Base-by-base conservation (phyloP, 805 yeast species). In the Saccharomycopsis vini region DNA sequence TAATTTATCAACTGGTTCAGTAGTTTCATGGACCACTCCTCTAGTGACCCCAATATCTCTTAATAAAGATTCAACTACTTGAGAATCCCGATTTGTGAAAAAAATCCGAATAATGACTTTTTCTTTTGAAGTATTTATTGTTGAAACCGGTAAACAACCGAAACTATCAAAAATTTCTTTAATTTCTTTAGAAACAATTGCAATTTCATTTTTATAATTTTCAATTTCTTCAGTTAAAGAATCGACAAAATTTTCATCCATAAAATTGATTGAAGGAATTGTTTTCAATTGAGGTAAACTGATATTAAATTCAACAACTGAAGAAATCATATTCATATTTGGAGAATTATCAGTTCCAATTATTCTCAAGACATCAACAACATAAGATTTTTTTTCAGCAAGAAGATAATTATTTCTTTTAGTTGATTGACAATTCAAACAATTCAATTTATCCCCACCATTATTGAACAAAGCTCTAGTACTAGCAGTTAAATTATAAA, bases 61-160 rank as follows among this genome's bases (percentile, higher is more conserved):
- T 12, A 26, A 26, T 7, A 26, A 12, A 7, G 7, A 12, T 12
- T 26, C 29, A 7, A 26, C 29, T 12, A 12, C 12, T 4, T 59
- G 63, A 5, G 69, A 61, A 48, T 81, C 86, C 47, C 81, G 70
- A 56, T 81, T 84, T 28, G 90, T 86, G 62, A 86, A 84, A 56
- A 74, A 80, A 12, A 80, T 74, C 51, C 80, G 63, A 41, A 77
- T 60, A 40, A 44, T 28, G 15, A 35, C 18, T n/a, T n/a, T n/a
- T n/a, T n/a, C n/a, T n/a, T n/a, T n/a, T n/a, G n/a, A n/a, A n/a
- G n/a, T n/a, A n/a, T n/a, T n/a, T n/a, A n/a, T n/a, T 43, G 73
- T 61, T 39, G 76, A 66, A 43, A 81, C 64, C 5, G 84, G 87
- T 50, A 78, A 72, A 49, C 78, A 77, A 2, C 92, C 92, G 44